These are phyloP conservation scores for Pleurotus giganteus DNA, from an alignment of 768 basidiomycete genomes.

Conservation along the genomic window DNA sequence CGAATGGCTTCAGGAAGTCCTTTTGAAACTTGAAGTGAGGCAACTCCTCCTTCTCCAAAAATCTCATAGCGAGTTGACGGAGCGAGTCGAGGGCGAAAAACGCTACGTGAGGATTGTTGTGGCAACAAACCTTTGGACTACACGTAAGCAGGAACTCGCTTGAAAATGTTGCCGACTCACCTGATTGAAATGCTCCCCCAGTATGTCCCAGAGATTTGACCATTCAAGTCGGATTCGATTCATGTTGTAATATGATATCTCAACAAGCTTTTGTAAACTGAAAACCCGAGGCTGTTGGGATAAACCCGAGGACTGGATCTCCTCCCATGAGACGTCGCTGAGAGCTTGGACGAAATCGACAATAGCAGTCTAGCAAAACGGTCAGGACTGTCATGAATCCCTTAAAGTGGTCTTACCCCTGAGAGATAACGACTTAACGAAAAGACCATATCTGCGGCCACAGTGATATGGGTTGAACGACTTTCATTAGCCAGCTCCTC, in stretches of 20 bases:
- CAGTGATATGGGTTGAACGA: constrained; percentile 95
- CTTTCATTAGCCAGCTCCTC: constrained; percentile 98
- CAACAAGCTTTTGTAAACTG: constrained; percentile 96
- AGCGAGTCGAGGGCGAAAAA: constrained; percentile 97
- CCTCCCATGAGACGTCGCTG: constrained; percentile 98
- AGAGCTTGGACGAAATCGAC: constrained; percentile 96
- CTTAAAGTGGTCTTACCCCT: constrained; percentile 59
- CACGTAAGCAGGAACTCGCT: constrained; percentile 8
- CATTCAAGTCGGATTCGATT: constrained; percentile 95
- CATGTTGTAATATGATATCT: constrained; percentile 99
- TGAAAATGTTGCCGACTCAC: constrained; percentile 37
- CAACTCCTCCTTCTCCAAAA: constrained; percentile 97
- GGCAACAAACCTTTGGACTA: constrained; percentile 83
- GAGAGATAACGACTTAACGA: constrained; percentile 92
- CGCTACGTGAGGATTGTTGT: constrained; percentile 94
- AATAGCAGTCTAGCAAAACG: constrained; percentile 74
- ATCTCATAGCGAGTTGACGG: constrained; percentile 96
- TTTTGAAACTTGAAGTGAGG: constrained; percentile 99
- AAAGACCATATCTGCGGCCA: constrained; percentile 99
- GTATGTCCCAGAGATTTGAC: constrained; percentile 96
- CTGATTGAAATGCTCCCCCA: constrained; percentile 98
- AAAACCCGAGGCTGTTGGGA: constrained; percentile 94
- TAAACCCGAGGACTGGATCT: constrained; percentile 94
- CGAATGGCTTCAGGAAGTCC: constrained; percentile 97
- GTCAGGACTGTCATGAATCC: background rate